phyloP scores from a whole-genome alignment of 768 basidiomycete genomes.

The Hydnomerulius pinastri region DNA sequence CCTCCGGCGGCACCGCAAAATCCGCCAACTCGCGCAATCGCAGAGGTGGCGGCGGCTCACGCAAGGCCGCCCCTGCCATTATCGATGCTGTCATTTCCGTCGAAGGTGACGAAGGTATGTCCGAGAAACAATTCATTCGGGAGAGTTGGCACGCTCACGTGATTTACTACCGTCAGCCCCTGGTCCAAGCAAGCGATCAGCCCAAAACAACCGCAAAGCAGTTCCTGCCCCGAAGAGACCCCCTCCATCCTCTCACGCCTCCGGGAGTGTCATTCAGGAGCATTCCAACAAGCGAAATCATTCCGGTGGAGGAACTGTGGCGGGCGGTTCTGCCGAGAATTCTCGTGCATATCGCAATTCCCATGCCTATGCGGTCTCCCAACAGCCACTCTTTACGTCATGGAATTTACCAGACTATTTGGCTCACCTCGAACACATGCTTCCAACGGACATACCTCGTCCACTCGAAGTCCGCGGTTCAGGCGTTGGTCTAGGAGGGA shows the following conservation, averaged over 20 bases:
- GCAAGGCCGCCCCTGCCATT: conserved; percentile 22
- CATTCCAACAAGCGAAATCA: conserved; percentile 53
- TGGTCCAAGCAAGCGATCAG: conserved; percentile 36
- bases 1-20: conserved; percentile 18
- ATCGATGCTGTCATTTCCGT: conserved; percentile 27
- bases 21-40: conserved; percentile 31
- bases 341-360: conserved; percentile 75
- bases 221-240: conserved; percentile 33
- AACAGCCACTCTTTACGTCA: conserved; percentile 76
- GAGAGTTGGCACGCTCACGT: conserved; percentile 35
- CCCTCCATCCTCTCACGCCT: conserved; percentile 32
- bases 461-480: conserved; percentile 69
- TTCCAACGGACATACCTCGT: conserved; percentile 74
- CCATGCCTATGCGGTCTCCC: conserved; percentile 77
- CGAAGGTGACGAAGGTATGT: conserved; percentile 69
- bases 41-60: conserved; percentile 30
- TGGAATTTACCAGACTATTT: conserved; percentile 96
- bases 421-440: conserved; percentile 78
- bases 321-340: conserved; percentile 44
- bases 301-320: conserved; percentile 34
- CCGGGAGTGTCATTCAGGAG: conserved; percentile 41
- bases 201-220: conserved; percentile 41
- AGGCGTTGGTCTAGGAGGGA: conserved; percentile 42
- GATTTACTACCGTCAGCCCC: conserved; percentile 36
- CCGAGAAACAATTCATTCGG: conserved; percentile 1